A percentile compares a stretch with the other conserved stretches of the same genome.
Conservation (phyloP, 2,329 filamentous ascomycete genomes). For the Zasmidium citrigriseum region DNA sequence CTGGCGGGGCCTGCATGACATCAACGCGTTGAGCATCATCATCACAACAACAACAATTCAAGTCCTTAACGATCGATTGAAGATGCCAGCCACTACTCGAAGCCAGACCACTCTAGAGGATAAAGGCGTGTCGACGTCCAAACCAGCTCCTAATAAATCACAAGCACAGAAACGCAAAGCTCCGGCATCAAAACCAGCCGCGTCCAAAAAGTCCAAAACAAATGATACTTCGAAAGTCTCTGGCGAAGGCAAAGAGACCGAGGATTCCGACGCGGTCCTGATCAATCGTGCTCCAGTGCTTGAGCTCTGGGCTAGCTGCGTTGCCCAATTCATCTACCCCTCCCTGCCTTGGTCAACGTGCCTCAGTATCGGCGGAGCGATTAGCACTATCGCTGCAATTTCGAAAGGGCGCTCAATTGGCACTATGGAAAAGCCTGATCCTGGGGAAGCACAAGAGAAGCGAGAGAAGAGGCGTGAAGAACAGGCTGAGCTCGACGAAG, state of each 20-base stretch:
- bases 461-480: conserved; percentile 23
- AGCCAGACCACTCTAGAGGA: conserved; percentile 3
- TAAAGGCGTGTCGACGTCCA: not conserved
- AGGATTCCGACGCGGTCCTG: conserved; percentile 17
- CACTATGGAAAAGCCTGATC: conserved; percentile 27
- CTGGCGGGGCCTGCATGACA: not conserved
- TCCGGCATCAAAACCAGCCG: not conserved
- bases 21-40: not conserved
- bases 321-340: conserved; percentile 32
- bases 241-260: not conserved
- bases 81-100: conserved; percentile 1
- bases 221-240: conserved; percentile 2
- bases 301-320: conserved; percentile 31
- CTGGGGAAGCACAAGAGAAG: conserved; percentile 19
- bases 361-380: conserved; percentile 34
- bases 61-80: too few species aligned
- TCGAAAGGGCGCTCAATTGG: conserved; percentile 37
- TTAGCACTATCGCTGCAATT: conserved; percentile 34
- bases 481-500: conserved; percentile 24
- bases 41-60: not conserved
- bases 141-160: not conserved
- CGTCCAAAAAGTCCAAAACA: conserved; percentile 14
- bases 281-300: conserved; percentile 38
- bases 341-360: conserved; percentile 33
- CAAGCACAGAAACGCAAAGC: conserved; percentile 11